Evolutionary conservation across 257 asterid genomes (phyloP), one percentile per base, ranked within the genome.

Genomic region (Cruciata laevipes): DNA sequence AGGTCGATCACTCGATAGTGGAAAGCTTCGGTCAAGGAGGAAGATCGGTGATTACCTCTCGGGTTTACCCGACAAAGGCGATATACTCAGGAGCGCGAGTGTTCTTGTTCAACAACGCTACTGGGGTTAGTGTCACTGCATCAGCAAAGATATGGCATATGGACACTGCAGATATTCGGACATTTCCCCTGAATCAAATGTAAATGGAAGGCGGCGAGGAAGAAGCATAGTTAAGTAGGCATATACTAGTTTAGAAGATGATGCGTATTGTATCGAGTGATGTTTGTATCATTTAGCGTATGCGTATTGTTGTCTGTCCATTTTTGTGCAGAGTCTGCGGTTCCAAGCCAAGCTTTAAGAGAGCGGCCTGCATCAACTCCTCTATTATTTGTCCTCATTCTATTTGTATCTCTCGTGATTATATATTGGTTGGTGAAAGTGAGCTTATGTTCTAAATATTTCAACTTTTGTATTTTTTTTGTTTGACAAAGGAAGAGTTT

Each of bases 1-100:
- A 85, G 98, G 98, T 86, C 24, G 98, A 91, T 80, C 98, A 91
- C 69, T 91, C 98, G 8, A 87, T 87, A 7, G 80, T 87, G 16
- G 98, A 91, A 83, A 91, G 98, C 84, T 91, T 85, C 76, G 96
- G 85, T 23, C 98, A 91, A 76, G 96, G 91, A 61, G 96, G 96
- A 51, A 79, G 96, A 75, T 75, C 72, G 30, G 95, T 87, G 1
- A 85, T 91, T 35, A 79, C 98, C 1, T 91, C 96, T 17, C 61
- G 98, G 76, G 70, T 89, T 18, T 91, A 91, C 67, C 98, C 98
- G 3, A 89, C 98, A 0, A 79, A 71, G 64, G 96, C 98, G 17
- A 77, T 84, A 1, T 61, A 82, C 33, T 76, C 77, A n/a, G 89
- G 83, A 1, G 82, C 90, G 0, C 78, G 86, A 11, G 71, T 91